A percentile compares a stretch with the other conserved stretches of the same genome.
phyloP scores from a whole-genome alignment of 345 rosid species.

The Aquilaria sinensis region DNA sequence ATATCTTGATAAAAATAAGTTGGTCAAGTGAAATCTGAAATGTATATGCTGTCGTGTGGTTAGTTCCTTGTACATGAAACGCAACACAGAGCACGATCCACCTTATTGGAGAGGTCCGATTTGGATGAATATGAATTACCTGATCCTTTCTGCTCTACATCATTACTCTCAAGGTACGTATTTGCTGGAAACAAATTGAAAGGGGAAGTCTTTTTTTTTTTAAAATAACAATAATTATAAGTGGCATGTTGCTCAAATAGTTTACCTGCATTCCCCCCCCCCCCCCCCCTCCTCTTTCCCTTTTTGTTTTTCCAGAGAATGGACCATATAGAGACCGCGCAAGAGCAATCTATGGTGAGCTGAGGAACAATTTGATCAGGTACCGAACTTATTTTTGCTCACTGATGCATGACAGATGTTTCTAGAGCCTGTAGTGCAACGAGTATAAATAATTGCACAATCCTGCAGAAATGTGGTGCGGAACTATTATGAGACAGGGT shows the following conservation, averaged over 20 bases:
- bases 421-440: neutral
- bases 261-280: no score
- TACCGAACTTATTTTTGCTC: constrained; percentile 8
- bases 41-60: constrained; percentile 4
- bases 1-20: neutral
- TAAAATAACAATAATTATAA: no score
- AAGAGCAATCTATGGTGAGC: constrained; percentile 46
- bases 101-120: constrained; percentile 98
- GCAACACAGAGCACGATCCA: constrained; percentile 80
- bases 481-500: constrained; percentile 74
- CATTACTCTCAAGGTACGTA: constrained; percentile 67
- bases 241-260: no score
- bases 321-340: constrained; percentile 74
- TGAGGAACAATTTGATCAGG: constrained; percentile 74
- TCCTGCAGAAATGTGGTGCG: constrained; percentile 65
- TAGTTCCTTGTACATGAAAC: constrained; percentile 88
- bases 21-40: neutral
- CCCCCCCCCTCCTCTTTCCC: neutral
- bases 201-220: neutral
- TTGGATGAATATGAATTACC: constrained; percentile 93
- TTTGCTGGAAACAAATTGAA: neutral
- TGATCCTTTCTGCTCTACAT: constrained; percentile 78
- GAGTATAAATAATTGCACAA: neutral
- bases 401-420: neutral
- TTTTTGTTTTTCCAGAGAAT: constrained; percentile 40